phyloP scores from a whole-genome alignment of 768 basidiomycete genomes.

The Pulveroboletus frians region DNA sequence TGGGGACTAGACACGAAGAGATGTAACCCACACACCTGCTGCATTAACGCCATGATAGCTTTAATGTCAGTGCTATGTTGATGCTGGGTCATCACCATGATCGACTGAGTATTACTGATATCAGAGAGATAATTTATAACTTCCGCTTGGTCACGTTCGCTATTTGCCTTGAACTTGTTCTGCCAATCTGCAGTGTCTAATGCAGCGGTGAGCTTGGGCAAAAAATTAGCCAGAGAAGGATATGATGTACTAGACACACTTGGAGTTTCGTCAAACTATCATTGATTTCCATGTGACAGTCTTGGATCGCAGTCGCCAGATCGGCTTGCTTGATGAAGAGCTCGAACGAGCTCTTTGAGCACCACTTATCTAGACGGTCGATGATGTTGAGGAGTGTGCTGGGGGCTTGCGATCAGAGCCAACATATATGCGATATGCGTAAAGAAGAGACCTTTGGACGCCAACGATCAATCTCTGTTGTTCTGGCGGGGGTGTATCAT shows the following conservation, averaged over 20 bases:
- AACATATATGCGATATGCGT: not conserved
- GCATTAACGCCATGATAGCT: constrained; percentile 46
- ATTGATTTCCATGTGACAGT: constrained; percentile 41
- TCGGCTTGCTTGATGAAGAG: constrained; percentile 44
- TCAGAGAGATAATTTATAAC: constrained; percentile 40
- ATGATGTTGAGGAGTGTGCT: constrained; percentile 35
- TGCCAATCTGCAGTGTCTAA: constrained; percentile 48
- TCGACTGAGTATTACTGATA: constrained; percentile 37
- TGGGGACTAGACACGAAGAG: not conserved
- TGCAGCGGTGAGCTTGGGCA: constrained; percentile 39
- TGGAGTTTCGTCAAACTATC: constrained; percentile 46
- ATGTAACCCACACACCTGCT: constrained; percentile 33
- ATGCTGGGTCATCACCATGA: constrained; percentile 31
- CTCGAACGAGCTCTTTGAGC: constrained; percentile 34
- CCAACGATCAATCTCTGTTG: constrained; percentile 31
- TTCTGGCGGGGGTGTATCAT: constrained; percentile 24
- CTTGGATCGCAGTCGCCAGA: constrained; percentile 40
- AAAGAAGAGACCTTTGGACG: constrained; percentile 28
- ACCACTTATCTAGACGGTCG: constrained; percentile 42
- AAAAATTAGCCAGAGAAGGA: constrained; percentile 5
- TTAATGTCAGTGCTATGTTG: constrained; percentile 34
- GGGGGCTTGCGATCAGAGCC: constrained; percentile 5
- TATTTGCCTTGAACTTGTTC: constrained; percentile 35
- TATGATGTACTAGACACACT: constrained; percentile 25
- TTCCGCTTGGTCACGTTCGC: constrained; percentile 40